Evolutionary conservation across 192 early-diverging fungal genomes (phyloP).

Genomic region (Umbelopsis ramanniana): DNA sequence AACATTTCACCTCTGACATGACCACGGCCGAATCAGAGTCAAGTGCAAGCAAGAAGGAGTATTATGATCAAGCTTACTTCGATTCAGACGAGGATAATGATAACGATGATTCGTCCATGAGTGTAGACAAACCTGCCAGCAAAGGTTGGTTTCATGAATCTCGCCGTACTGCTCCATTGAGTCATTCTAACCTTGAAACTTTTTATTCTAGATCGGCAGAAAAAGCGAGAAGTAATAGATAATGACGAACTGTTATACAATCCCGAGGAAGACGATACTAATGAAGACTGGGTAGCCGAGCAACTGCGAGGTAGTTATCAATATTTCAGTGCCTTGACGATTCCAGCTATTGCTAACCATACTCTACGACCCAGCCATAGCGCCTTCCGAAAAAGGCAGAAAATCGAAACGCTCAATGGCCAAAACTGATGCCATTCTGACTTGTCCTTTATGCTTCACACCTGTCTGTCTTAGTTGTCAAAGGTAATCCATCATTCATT

Average conservation of each 20-base stretch:
- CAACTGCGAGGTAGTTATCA: conserved; percentile 52
- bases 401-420: conserved; percentile 30
- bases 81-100: conserved; percentile 50
- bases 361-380: background rate
- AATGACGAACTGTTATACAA: conserved; percentile 63
- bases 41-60: conserved; percentile 31
- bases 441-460: conserved; percentile 67
- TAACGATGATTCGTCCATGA: background rate
- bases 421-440: conserved; percentile 59
- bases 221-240: conserved; percentile 32
- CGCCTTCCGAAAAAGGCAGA: conserved; percentile 14
- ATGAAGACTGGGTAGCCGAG: conserved; percentile 58
- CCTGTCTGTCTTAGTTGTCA: conserved; percentile 65
- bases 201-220: conserved; percentile 16
- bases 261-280: conserved; percentile 54
- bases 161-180: background rate
- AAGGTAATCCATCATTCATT: conserved; percentile 36
- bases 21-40: conserved; percentile 2
- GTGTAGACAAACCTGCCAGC: background rate
- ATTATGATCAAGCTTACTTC: conserved; percentile 60
- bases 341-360: background rate
- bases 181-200: background rate
- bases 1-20: background rate
- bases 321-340: conserved; percentile 10
- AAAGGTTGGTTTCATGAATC: conserved; percentile 22